Base-by-base conservation (phyloP, 1,284 basidiomycete genomes). In the Sporisorium scitamineum region DNA sequence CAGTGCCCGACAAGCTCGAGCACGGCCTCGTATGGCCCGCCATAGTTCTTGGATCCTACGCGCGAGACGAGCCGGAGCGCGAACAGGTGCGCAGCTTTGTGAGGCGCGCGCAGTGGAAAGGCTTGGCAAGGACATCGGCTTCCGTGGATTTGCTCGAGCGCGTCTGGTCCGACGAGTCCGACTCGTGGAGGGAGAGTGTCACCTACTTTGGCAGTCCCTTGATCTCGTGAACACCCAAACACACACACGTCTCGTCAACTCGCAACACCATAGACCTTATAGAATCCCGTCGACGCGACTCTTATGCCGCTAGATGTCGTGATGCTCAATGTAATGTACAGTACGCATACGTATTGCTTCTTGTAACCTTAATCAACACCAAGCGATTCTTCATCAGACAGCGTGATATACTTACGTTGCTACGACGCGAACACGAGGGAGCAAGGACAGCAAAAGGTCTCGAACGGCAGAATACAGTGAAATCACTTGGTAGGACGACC, bases 191-290 rank as follows among this genome's bases (percentile, higher is more conserved):
- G 13, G 72, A 70, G n/a, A 65, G 62, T 34, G 72, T 69, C 31
- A 63, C 51, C 8, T 75, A 70, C 56, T 70, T 75, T 48, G 72
- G 72, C 58, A 75, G 63, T 37, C 72, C 67, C 7, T 61, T 62
- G 45, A 53, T 75, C 18, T 62, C 62, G 14, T 75, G 54, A 26
- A 24, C 20, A 31, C 14, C 4, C 16, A 27, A 20, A 22, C 8
- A 6, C 31, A 24, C 11, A 44, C 22, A n/a, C n/a, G n/a, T n/a
- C n/a, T n/a, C n/a, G n/a, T 42, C 24, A 39, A 45, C 14, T 32
- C 14, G 29, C 39, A 37, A 54, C 20, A 51, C 22, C 37, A 44
- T 55, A 54, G 56, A 42, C 52, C 13, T 45, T n/a, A 44, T 27
- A 27, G 26, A 48, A 16, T n/a, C 29, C n/a, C 6, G 27, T 22